These are phyloP conservation scores for Madurella mycetomatis DNA, from an alignment of 2,329 filamentous ascomycete genomes.

Conservation along the genomic window DNA sequence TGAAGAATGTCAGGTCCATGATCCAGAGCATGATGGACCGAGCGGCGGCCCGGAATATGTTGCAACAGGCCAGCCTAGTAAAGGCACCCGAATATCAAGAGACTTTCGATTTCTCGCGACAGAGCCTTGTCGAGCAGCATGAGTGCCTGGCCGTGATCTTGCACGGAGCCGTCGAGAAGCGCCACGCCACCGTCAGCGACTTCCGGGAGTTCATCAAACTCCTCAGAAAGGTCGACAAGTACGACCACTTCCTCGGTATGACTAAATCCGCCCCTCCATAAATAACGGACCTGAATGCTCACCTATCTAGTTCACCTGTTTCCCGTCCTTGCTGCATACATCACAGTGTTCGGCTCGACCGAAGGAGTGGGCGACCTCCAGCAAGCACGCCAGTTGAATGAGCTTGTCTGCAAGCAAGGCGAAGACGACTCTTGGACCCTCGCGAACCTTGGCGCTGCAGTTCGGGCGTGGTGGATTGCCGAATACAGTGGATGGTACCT, in stretches of 20 bases:
- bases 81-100: constrained; percentile 62
- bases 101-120: constrained; percentile 72
- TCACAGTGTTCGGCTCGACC: constrained; percentile 72
- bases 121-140: constrained; percentile 82
- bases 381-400: constrained; percentile 67
- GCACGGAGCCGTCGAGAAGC: constrained; percentile 70
- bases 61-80: constrained; percentile 58
- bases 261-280: neutral
- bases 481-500: constrained; percentile 90
- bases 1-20: constrained; percentile 73
- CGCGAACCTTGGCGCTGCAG: constrained; percentile 71
- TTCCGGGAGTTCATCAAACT: constrained; percentile 67
- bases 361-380: constrained; percentile 64
- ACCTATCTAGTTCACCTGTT: constrained; percentile 65
- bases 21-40: constrained; percentile 72
- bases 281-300: constrained; percentile 5
- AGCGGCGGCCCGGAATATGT: constrained; percentile 66
- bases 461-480: constrained; percentile 81
- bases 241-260: constrained; percentile 60
- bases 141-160: constrained; percentile 81
- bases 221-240: constrained; percentile 68
- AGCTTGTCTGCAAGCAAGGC: constrained; percentile 59
- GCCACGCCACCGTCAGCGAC: constrained; percentile 65
- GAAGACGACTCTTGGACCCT: constrained; percentile 69
- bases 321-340: constrained; percentile 71